Base-by-base conservation (phyloP, 306 rosid species). In the Abrus precatorius region DNA sequence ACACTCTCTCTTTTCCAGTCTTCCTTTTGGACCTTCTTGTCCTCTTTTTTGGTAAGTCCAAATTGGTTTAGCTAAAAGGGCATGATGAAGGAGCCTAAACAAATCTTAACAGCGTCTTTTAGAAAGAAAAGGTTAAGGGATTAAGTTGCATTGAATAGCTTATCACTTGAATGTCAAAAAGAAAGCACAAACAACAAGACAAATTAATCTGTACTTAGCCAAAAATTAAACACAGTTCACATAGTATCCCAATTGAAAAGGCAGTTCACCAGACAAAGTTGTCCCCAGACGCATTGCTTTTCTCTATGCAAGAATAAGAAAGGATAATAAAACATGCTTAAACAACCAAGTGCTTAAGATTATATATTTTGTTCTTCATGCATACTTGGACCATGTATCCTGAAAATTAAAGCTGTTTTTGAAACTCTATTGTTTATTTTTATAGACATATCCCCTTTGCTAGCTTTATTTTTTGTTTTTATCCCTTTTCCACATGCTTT, bases 171-270 rank as follows among this genome's bases (percentile, higher is more conserved):
- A 74, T 75, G 78, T 80, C 64, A 80, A 87, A 82, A 79, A 82
- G 57, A 84, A 76, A 82, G 84, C 90, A 84, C 97, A 89, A 88
- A 89, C 91, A 91, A 89, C 93, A 88, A 88, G 94, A 89, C 90
- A 81, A 89, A 90, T 84, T 82, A 76, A 74, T 54, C 11, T 79
- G 88, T 82, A 89, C 93, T 92, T 88, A 80, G 62, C 62, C 80
- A 29, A 69, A 83, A 75, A 74, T 54, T 83, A 84, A 86, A 78
- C 53, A 82, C 28, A 41, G 80, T 80, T 80, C 74, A 81, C 87
- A 84, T 86, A 76, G 87, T 89, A 69, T 85, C 88, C 87, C 57
- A 20, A 66, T 84, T 89, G 86, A 76, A 88, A 87, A 89, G 90
- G 78, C 33, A 84, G 72, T 60, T 86, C 79, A 80, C 59, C 81